phyloP scores from a whole-genome alignment of 2,329 filamentous ascomycete species.

The Sclerotinia subarctica region DNA sequence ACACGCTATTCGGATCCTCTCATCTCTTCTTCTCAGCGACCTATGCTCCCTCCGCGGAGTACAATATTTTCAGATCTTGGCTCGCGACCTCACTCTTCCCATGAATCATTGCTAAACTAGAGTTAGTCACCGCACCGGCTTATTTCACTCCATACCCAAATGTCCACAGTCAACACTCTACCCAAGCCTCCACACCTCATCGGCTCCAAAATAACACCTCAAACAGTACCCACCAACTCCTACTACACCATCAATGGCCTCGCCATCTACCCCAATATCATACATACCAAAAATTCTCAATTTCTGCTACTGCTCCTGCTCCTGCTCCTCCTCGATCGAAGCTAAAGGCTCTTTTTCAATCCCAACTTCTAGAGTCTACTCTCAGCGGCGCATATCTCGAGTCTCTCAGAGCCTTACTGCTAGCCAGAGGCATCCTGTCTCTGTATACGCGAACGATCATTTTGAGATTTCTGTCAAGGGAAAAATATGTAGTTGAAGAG shows the following conservation, averaged over 20 bases:
- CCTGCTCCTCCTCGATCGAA: background rate
- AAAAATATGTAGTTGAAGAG: conserved; percentile 11
- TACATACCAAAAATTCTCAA: background rate
- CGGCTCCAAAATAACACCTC: background rate
- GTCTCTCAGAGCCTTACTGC: background rate
- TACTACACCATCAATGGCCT: background rate
- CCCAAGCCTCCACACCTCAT: background rate
- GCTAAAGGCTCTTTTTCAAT: background rate
- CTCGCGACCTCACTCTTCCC: background rate
- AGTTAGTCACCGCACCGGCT: background rate
- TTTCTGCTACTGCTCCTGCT: background rate
- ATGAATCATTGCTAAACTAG: no score
- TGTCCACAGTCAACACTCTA: background rate
- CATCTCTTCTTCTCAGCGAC: background rate
- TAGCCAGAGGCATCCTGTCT: background rate
- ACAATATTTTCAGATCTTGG: background rate
- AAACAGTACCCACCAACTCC: background rate
- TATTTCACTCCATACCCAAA: background rate
- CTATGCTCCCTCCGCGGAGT: background rate
- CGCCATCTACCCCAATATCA: background rate
- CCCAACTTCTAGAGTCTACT: background rate
- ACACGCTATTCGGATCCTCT: no score
- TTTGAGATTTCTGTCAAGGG: background rate
- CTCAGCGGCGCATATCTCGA: background rate
- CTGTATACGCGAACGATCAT: background rate